A percentile compares a stretch with the other conserved stretches of the same genome.
Conservation (phyloP, 2,329 filamentous ascomycete genomes). For the Helotiales sp. region DNA sequence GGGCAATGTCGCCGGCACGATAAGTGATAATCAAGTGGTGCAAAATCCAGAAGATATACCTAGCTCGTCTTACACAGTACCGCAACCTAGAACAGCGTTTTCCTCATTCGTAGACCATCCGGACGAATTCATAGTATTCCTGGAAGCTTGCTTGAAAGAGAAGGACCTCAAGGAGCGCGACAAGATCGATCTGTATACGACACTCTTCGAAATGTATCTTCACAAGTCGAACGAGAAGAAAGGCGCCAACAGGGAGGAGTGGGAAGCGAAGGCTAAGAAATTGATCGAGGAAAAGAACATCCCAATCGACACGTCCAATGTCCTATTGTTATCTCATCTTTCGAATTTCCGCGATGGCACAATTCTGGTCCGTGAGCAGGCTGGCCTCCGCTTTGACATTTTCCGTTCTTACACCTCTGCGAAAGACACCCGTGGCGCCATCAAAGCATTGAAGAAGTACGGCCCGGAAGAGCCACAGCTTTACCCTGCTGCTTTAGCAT, state of each 20-base stretch:
- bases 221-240: slow-evolving; percentile 80
- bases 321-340: slow-evolving; percentile 87
- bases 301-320: slow-evolving; percentile 91
- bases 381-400: slow-evolving; percentile 89
- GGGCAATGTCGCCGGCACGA: slow-evolving; percentile 50
- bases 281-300: slow-evolving; percentile 80
- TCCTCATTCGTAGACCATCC: slow-evolving; percentile 96
- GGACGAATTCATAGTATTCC: slow-evolving; percentile 85
- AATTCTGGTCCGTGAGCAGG: slow-evolving; percentile 89
- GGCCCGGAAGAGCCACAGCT: slow-evolving; percentile 87
- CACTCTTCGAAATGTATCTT: slow-evolving; percentile 96
- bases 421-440: slow-evolving; percentile 86
- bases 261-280: slow-evolving; percentile 88
- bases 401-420: slow-evolving; percentile 94
- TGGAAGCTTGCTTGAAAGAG: slow-evolving; percentile 82
- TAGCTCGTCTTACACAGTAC: slow-evolving; percentile 67
- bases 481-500: slow-evolving; percentile 88
- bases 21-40: slow-evolving; percentile 53
- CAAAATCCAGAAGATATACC: slow-evolving; percentile 43
- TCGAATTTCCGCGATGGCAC: slow-evolving; percentile 89
- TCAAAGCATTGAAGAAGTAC: slow-evolving; percentile 88
- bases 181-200: slow-evolving; percentile 86
- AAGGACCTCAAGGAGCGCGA: slow-evolving; percentile 71
- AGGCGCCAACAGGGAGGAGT: slow-evolving; percentile 69
- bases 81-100: slow-evolving; percentile 85